These are phyloP conservation scores for Hebeloma cylindrosporum DNA, from an alignment of 768 basidiomycete genomes.

Conservation along the genomic window DNA sequence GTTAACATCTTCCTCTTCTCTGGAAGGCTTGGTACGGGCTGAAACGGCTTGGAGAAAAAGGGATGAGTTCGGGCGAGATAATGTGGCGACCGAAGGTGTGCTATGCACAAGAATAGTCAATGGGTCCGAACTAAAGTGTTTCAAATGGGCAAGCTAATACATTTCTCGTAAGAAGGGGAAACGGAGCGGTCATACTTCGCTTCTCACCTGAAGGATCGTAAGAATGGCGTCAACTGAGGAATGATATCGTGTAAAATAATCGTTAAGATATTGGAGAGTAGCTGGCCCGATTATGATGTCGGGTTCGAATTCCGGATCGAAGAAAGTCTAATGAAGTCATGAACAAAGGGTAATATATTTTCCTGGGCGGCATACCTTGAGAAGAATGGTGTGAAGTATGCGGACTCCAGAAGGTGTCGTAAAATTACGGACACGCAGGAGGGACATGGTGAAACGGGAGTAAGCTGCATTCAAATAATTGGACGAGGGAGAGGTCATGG, in stretches of 20 bases:
- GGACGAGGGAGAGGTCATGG: slow-evolving; percentile 56
- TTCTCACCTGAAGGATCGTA: slow-evolving; percentile 59
- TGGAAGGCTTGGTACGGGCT: slow-evolving; percentile 2
- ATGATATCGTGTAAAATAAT: slow-evolving; percentile 57
- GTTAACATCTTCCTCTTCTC: not conserved
- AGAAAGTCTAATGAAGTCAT: slow-evolving; percentile 42
- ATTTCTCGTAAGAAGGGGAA: not conserved
- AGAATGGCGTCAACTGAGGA: slow-evolving; percentile 56
- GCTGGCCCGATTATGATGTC: slow-evolving; percentile 61
- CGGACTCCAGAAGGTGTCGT: slow-evolving; percentile 46
- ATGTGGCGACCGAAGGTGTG: slow-evolving; percentile 20
- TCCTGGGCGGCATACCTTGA: slow-evolving; percentile 53
- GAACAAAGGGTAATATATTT: not conserved
- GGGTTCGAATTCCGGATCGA: slow-evolving; percentile 60
- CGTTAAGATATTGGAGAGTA: slow-evolving; percentile 52
- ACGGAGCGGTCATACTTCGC: not conserved
- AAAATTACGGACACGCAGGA: slow-evolving; percentile 54
- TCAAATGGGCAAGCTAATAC: slow-evolving; percentile 59
- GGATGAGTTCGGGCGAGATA: slow-evolving; percentile 12
- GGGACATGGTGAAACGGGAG: slow-evolving; percentile 55
- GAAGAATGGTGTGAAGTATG: slow-evolving; percentile 54
- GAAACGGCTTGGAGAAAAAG: slow-evolving; percentile 18
- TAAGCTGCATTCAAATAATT: slow-evolving; percentile 63
- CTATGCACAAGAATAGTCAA: slow-evolving; percentile 43
- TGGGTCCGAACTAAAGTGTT: slow-evolving; percentile 65